Evolutionary conservation across 352 stramenopile genomes (phyloP), one percentile per base, ranked within the genome.

Genomic region (Lagenidium giganteum): DNA sequence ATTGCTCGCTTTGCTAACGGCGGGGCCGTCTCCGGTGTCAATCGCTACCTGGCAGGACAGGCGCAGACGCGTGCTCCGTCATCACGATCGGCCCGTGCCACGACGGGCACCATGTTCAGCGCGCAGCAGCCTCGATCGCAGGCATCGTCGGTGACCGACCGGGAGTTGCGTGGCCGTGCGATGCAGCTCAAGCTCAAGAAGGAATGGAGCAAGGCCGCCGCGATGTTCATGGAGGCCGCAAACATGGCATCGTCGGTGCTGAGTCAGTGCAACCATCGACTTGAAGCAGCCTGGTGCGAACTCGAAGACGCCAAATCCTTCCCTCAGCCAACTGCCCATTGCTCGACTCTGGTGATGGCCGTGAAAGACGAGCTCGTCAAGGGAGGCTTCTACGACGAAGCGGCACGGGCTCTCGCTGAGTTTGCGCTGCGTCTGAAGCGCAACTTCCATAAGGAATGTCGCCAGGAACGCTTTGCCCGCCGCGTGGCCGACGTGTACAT

Each of bases 121-220:
- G 32, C 29, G 8, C 37, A 56, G 39, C 48, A 56, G 20, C 48
- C 39, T 5, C 48, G 40, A n/a, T n/a, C n/a, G n/a, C n/a, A n/a
- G n/a, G 44, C 46, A 16, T 54, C 54, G 4, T 61, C 46, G 1
- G 47, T 69, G 13, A 71, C 70, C 22, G 72, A 83, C 40, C 63
- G 67, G 16, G 60, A 73, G 22, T 49, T 89, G 24, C 59, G 67
- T 45, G 70, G 69, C 3, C 80, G 73, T 32, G 77, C 77, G 5
- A 60, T 87, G 32, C 71, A 89, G 36, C 67, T 54, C 40, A 89
- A 86, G 63, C 64, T 89, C 29, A 61, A 57, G n/a, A 78, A 73
- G 29, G 74, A 87, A 27, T 89, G 77, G 77, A 77, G 71, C 30
- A 53, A 76, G 22, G 77, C 77, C 7, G 57, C 67, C 3, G 43